Base-by-base conservation (phyloP, 371 early-diverging fungal species). In the Coemansia sp. region DNA sequence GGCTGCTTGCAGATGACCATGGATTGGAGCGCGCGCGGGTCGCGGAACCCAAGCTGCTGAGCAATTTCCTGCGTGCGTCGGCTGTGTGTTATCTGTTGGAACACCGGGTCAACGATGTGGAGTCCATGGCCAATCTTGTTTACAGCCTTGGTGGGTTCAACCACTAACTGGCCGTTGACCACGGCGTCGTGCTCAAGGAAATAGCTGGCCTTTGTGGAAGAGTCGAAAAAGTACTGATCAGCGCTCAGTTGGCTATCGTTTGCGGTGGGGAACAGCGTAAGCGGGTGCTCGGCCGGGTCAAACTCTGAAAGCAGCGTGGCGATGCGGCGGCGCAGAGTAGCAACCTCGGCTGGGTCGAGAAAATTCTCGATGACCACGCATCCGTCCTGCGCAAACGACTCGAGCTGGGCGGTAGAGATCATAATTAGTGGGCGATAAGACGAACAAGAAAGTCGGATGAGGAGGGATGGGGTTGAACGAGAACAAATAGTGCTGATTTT, bases 91-190 rank as follows among this genome's bases (percentile, higher is more conserved):
- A 93, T 80, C 6, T 80, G 81, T 3, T 77, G 65, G 66, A 92
- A 97, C 26, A 77, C 68, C 5, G 89, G 91, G 51, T 95, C 91
- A 36, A 87, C 66, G 5, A 81, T 86, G 64, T 95, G 95, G 20
- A 97, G 75, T 9, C 90, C 94, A 71, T 97, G 96, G 0, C 95
- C 95, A 64, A 95, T 92, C 70, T 97, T 97, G 81, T 95, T 95
- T 66, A 97, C 86, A 12, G 93, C 85, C 2, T 80, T 66, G 40
- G 79, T 77, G 59, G 87, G 81, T 12, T 81, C 81, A 26, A 87
- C 86, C 3, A 76, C 71, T 12, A 94, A 71, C 9, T 83, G 67
- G 10, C 90, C 89, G 14, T 84, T 70, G 16, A 74, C 77, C 55
- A 89, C 87, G 59, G 94, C 83, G 1, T 93, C 93, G 31, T 81